phyloP scores from a whole-genome alignment of 305 asterid genomes.

The Solanum aculeatissimum region DNA sequence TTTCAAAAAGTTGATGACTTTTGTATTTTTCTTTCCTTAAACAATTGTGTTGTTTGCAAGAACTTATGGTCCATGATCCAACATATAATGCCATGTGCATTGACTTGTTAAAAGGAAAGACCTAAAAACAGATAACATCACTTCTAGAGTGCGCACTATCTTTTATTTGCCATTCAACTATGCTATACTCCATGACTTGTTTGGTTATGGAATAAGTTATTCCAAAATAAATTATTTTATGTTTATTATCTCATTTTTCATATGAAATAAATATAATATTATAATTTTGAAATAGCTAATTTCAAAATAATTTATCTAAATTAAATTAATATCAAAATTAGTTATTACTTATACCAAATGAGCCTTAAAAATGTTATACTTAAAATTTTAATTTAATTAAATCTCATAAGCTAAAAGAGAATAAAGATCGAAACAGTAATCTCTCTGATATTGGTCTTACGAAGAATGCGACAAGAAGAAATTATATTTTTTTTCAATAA shows the following conservation, averaged over 20 bases:
- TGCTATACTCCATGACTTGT: not conserved
- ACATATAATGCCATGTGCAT: not conserved
- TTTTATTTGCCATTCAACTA: not conserved
- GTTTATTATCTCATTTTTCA: too few species aligned
- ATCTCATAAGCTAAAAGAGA: not conserved
- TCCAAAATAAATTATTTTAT: too few species aligned
- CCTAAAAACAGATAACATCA: not conserved
- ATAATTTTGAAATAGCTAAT: too few species aligned
- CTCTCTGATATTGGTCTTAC: not conserved
- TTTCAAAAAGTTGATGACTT: not conserved
- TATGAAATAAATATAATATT: too few species aligned
- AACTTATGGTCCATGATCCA: not conserved
- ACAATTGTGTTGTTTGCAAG: not conserved
- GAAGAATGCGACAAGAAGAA: not conserved
- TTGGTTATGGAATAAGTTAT: too few species aligned
- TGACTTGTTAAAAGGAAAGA: not conserved
- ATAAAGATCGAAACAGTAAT: not conserved
- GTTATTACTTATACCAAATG: too few species aligned
- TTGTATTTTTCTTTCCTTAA: not conserved
- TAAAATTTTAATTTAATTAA: not conserved
- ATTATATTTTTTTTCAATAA: not conserved
- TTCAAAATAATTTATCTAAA: too few species aligned
- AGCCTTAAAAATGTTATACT: too few species aligned
- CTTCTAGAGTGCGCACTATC: not conserved
- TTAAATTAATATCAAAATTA: too few species aligned